phyloP scores from a whole-genome alignment of 192 early-diverging fungal species.

The Phlyctochytrium bullatum region DNA sequence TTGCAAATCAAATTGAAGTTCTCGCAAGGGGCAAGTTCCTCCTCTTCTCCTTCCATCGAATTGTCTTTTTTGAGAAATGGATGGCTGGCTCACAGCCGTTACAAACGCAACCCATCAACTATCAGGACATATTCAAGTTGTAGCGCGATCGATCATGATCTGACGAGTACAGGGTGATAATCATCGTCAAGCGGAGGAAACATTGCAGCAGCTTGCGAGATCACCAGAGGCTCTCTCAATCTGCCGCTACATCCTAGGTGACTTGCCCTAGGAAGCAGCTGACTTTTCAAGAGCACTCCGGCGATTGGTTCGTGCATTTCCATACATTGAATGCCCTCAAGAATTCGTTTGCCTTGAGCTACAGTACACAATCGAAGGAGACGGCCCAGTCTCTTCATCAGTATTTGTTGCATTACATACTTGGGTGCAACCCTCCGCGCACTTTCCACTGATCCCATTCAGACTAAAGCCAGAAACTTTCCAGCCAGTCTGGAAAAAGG shows the following conservation, averaged over 20 bases:
- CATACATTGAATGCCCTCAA: constrained; percentile 24
- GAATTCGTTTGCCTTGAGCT: constrained; percentile 13
- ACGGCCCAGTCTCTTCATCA: constrained; percentile 8
- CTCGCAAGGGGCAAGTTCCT: constrained; percentile 76
- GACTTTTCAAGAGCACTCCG: constrained; percentile 18
- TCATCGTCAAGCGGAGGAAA: not conserved
- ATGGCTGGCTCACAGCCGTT: not conserved
- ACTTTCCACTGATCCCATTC: no score
- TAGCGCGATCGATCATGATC: no score
- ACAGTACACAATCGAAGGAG: not conserved
- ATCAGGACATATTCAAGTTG: no score
- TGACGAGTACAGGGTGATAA: no score
- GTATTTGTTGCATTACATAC: constrained; percentile 15
- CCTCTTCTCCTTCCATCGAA: constrained; percentile 13
- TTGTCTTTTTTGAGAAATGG: not conserved
- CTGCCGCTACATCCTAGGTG: not conserved
- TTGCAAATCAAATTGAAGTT: constrained; percentile 96
- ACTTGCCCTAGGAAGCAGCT: not conserved
- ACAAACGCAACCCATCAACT: not conserved
- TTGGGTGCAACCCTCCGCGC: no score
- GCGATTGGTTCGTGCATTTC: constrained; percentile 11
- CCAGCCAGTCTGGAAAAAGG: constrained; percentile 11
- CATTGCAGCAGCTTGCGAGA: not conserved
- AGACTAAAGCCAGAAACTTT: no score
- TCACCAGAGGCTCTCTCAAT: not conserved